Percentiles rank a stretch among this genome's conserved stretches.
These are phyloP conservation scores for Aspergillus clavatus DNA, from an alignment of 2,329 filamentous ascomycete genomes.

Conservation along the genomic window DNA sequence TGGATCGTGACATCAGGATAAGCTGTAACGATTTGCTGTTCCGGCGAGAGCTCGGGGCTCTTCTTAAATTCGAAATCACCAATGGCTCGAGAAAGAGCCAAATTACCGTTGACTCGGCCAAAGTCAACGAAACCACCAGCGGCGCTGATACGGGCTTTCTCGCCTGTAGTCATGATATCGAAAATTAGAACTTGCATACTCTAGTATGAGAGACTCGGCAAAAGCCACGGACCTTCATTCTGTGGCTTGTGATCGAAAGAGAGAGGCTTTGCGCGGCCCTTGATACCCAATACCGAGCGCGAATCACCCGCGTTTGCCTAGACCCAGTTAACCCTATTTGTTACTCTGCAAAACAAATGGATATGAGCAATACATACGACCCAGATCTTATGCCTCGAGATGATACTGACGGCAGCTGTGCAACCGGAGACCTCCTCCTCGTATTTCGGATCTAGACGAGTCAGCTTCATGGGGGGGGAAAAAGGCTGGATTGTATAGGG, in stretches of 20 bases:
- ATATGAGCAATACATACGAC: constrained; percentile 62
- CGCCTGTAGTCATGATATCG: constrained; percentile 54
- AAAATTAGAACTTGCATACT: background rate
- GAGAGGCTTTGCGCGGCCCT: constrained; percentile 92
- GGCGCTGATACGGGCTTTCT: constrained; percentile 92
- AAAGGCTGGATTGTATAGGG: background rate
- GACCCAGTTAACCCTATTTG: constrained; percentile 22
- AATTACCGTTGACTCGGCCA: constrained; percentile 95
- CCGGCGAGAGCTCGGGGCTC: constrained; percentile 91
- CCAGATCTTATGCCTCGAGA: constrained; percentile 89
- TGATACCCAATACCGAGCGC: constrained; percentile 88
- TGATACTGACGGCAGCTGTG: constrained; percentile 85
- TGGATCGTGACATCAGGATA: constrained; percentile 92
- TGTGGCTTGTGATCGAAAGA: constrained; percentile 99
- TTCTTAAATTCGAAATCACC: constrained; percentile 99
- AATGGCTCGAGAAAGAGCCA: constrained; percentile 92
- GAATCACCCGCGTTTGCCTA: constrained; percentile 98
- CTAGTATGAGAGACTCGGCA: background rate
- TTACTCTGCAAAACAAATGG: constrained; percentile 7
- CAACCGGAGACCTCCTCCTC: constrained; percentile 98
- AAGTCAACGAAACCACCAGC: constrained; percentile 98
- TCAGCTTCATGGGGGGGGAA: constrained; percentile 11
- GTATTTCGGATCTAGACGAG: constrained; percentile 76
- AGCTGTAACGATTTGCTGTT: constrained; percentile 97
- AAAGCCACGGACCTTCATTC: constrained; percentile 68